Evolutionary conservation across 129 eudicot genomes (phyloP).

Genomic region (Ambrosia trifida): DNA sequence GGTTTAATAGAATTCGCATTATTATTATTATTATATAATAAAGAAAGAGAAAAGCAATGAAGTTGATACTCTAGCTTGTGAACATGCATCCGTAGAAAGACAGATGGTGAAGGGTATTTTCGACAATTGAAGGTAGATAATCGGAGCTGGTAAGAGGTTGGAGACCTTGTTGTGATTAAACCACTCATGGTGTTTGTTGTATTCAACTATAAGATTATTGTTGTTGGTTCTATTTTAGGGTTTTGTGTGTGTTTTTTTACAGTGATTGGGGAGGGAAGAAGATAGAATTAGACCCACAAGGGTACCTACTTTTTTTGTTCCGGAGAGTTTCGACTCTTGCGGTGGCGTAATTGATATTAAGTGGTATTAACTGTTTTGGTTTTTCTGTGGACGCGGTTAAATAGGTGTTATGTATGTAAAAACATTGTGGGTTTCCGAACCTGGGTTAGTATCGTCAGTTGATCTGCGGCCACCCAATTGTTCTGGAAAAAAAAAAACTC

Average conservation of each 20-base stretch:
- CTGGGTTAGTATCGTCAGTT: no score
- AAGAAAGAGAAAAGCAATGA: slow-evolving; percentile 35
- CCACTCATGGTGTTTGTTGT: slow-evolving; percentile 28
- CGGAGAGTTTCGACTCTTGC: no score
- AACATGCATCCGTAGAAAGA: slow-evolving; percentile 38
- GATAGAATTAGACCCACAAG: slow-evolving; percentile 9
- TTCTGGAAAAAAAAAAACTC: no score
- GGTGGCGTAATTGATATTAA: no score
- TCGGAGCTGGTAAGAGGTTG: slow-evolving; percentile 74
- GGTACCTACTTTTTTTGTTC: neutral
- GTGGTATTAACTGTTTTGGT: no score
- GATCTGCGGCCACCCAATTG: no score
- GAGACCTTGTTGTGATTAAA: slow-evolving; percentile 33
- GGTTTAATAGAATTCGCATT: slow-evolving; percentile 30
- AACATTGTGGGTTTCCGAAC: no score
- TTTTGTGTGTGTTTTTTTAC: slow-evolving; percentile 25
- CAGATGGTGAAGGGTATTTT: slow-evolving; percentile 38
- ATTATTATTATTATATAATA: no score
- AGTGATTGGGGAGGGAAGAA: slow-evolving; percentile 19
- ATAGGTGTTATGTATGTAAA: no score
- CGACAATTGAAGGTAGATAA: slow-evolving; percentile 45
- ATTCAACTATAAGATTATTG: no score
- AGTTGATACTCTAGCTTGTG: slow-evolving; percentile 36
- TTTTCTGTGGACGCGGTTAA: no score
- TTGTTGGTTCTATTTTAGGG: slow-evolving; percentile 15